Conservation (phyloP, 352 stramenopile species). For the Peronospora belbahrii region DNA sequence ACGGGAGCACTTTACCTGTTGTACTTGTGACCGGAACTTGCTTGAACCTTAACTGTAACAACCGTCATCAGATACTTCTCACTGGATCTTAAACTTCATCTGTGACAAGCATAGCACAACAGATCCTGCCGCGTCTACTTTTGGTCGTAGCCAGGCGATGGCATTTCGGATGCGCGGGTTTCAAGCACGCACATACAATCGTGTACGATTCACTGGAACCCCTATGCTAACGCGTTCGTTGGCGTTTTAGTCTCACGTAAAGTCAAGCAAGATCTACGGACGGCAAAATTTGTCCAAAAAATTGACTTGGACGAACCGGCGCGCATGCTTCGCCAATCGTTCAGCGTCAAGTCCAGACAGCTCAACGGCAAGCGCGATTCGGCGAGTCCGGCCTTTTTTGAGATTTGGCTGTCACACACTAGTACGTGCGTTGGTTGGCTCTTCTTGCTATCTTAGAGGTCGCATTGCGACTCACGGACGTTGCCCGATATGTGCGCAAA, state of each 20-base stretch:
- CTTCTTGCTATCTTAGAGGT: constrained; percentile 8
- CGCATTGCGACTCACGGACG: not conserved
- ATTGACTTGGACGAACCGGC: not conserved
- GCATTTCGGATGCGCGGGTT: not conserved
- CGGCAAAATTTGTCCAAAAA: not conserved
- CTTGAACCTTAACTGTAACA: not conserved
- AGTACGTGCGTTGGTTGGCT: constrained; percentile 17
- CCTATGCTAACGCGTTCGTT: not conserved
- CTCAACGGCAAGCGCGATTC: not conserved
- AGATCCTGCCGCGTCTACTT: not conserved
- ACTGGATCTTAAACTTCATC: not conserved
- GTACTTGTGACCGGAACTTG: not conserved
- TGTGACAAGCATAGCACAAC: not conserved
- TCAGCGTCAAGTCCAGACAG: not conserved
- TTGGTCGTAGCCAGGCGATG: not conserved
- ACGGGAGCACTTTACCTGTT: too few relatives aligned
- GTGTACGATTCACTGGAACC: not conserved
- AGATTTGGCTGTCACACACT: not conserved
- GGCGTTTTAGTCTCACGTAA: not conserved
- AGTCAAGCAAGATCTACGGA: not conserved
- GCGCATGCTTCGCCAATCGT: not conserved
- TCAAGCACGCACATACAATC: too few relatives aligned
- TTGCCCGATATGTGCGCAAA: constrained; percentile 2
- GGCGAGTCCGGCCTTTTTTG: not conserved
- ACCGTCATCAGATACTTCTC: not conserved